Evolutionary conservation across 2,329 filamentous ascomycete species (phyloP).

Genomic region (Diplocarpon rosae): DNA sequence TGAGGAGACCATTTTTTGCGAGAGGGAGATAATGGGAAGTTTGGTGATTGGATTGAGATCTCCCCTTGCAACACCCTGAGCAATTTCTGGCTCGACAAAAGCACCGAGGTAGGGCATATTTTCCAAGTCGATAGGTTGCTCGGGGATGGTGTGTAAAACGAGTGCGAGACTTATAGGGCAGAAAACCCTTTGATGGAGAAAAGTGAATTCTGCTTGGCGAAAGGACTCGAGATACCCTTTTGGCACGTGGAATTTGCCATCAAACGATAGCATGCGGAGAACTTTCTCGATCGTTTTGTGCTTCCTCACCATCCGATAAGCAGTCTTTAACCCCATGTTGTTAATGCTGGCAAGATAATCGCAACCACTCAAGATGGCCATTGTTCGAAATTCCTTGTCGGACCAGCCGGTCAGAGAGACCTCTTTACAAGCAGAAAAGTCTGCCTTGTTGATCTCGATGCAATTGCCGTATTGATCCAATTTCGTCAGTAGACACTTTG

Average conservation of each 20-base stretch:
- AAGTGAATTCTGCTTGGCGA: slow-evolving; percentile 79
- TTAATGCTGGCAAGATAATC: slow-evolving; percentile 85
- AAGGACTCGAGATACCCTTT: slow-evolving; percentile 73
- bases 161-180: slow-evolving; percentile 62
- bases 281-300: slow-evolving; percentile 79
- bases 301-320: slow-evolving; percentile 80
- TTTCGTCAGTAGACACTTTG: slow-evolving; percentile 83
- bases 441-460: slow-evolving; percentile 77
- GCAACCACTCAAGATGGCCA: slow-evolving; percentile 94
- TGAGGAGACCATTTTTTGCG: slow-evolving; percentile 13
- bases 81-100: slow-evolving; percentile 56
- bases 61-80: slow-evolving; percentile 64
- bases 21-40: slow-evolving; percentile 32
- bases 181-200: slow-evolving; percentile 89
- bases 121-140: slow-evolving; percentile 49
- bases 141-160: slow-evolving; percentile 63
- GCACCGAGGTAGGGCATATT: slow-evolving; percentile 75
- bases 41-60: slow-evolving; percentile 89
- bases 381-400: slow-evolving; percentile 79
- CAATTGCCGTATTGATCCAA: slow-evolving; percentile 89
- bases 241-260: slow-evolving; percentile 74
- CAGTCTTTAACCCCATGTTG: slow-evolving; percentile 84
- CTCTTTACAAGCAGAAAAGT: slow-evolving; percentile 82
- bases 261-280: slow-evolving; percentile 74
- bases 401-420: slow-evolving; percentile 86